A percentile compares a stretch with the other conserved stretches of the same genome.
These are phyloP conservation scores for Lophiostoma macrostomum DNA, from an alignment of 495 filamentous ascomycete genomes.

Conservation along the genomic window DNA sequence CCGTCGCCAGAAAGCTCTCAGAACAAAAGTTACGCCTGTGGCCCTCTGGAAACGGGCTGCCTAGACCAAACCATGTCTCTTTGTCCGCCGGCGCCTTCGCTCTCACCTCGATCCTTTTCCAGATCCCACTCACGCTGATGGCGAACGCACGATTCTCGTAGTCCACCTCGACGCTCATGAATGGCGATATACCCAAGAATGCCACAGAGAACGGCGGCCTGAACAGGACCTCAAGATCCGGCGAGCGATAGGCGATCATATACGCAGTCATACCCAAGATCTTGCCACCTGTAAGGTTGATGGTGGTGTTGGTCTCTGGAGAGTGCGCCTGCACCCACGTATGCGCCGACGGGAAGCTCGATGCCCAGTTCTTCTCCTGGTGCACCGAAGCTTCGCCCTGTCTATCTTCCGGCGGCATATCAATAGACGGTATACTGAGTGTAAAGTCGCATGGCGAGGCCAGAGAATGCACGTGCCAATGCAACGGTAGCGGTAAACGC, in stretches of 20 bases:
- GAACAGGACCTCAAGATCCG: slow-evolving; percentile 37
- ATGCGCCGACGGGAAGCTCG: slow-evolving; percentile 45
- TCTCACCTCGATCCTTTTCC: slow-evolving; percentile 38
- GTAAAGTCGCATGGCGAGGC: slow-evolving; percentile 39
- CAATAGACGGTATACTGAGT: slow-evolving; percentile 29
- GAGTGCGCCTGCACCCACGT: slow-evolving; percentile 45
- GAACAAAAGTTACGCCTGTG: slow-evolving; percentile 42
- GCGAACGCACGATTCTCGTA: slow-evolving; percentile 36
- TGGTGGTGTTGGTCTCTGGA: slow-evolving; percentile 27
- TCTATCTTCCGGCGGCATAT: slow-evolving; percentile 22
- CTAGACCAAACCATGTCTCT: slow-evolving; percentile 42
- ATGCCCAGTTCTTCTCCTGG: slow-evolving; percentile 51
- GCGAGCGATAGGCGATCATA: slow-evolving; percentile 43
- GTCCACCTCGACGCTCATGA: slow-evolving; percentile 38
- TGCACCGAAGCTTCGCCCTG: slow-evolving; percentile 41
- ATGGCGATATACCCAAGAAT: slow-evolving; percentile 34
- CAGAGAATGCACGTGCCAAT: slow-evolving; percentile 51
- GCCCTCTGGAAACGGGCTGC: slow-evolving; percentile 43
- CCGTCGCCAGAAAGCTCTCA: slow-evolving; percentile 45
- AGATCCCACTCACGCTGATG: slow-evolving; percentile 35
- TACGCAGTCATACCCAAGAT: slow-evolving; percentile 47
- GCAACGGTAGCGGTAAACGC: slow-evolving; percentile 45
- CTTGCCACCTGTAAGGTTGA: slow-evolving; percentile 45
- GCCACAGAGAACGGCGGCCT: slow-evolving; percentile 37
- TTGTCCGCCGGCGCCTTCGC: slow-evolving; percentile 38